A percentile compares a stretch with the other conserved stretches of the same genome.
Conservation (phyloP, 2,329 filamentous ascomycete species). For the Aspergillus pseudoterreus region DNA sequence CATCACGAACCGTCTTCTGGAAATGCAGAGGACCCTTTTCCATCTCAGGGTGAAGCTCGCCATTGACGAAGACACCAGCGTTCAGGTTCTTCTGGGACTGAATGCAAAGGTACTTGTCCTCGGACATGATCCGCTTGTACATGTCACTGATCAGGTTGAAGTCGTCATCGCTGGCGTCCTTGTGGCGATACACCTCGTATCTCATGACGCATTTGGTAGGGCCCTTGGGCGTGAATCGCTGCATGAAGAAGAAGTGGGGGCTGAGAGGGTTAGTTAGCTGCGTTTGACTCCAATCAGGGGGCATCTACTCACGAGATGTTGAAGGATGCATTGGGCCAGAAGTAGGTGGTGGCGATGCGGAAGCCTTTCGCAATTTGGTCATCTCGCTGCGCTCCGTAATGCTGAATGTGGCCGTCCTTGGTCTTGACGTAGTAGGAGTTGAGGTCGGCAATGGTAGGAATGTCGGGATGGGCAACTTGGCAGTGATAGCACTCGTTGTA, state of each 20-base stretch:
- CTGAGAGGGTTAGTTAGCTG: constrained; percentile 26
- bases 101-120: constrained; percentile 60
- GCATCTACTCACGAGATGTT: constrained; percentile 26
- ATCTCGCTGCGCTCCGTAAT: constrained; percentile 39
- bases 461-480: constrained; percentile 19
- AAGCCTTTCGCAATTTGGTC: constrained; percentile 49
- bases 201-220: constrained; percentile 52
- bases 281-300: neutral
- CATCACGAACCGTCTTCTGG: constrained; percentile 50
- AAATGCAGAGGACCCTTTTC: constrained; percentile 57
- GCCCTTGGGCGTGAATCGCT: constrained; percentile 56
- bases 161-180: constrained; percentile 54
- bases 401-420: constrained; percentile 48
- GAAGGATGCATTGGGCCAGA: constrained; percentile 33
- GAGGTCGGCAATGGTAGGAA: constrained; percentile 48
- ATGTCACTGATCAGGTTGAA: constrained; percentile 56
- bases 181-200: constrained; percentile 64
- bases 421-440: constrained; percentile 52
- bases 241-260: constrained; percentile 60
- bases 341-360: constrained; percentile 32
- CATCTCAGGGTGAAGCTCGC: constrained; percentile 56
- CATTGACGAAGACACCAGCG: constrained; percentile 58
- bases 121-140: constrained; percentile 62
- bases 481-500: constrained; percentile 51
- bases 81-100: constrained; percentile 58